These are phyloP conservation scores for Phalaenopsis hybrid DNA, from an alignment of 116 monocot genomes.

Conservation along the genomic window DNA sequence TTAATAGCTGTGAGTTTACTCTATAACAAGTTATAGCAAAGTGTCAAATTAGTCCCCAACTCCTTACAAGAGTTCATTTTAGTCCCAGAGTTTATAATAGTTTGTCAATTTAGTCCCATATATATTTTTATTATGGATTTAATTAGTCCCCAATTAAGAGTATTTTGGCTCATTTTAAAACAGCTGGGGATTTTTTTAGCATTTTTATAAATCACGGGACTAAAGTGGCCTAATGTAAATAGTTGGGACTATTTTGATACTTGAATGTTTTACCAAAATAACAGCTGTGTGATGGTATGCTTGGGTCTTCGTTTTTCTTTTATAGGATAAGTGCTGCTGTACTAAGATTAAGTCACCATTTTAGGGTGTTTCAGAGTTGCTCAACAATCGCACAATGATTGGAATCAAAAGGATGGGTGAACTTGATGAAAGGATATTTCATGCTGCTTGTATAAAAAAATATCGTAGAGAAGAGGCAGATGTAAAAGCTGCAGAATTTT, in stretches of 20 bases:
- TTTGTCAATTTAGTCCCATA: no score
- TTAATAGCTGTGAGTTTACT: constrained; percentile 17
- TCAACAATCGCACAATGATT: constrained; percentile 26
- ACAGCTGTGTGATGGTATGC: background rate
- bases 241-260: no score
- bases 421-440: constrained; percentile 36
- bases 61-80: no score
- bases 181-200: no score
- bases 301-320: constrained; percentile 4
- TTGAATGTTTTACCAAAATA: background rate
- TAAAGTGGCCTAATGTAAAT: no score
- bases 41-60: no score
- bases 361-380: constrained; percentile 32
- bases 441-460: constrained; percentile 23
- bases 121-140: no score
- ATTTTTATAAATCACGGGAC: no score
- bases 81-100: no score
- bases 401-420: constrained; percentile 61
- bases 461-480: constrained; percentile 27
- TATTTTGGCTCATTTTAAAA: no score
- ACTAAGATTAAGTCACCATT: constrained; percentile 4
- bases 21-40: background rate
- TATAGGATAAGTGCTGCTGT: background rate
- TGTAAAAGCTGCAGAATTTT: constrained; percentile 20
- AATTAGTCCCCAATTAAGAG: no score